Evolutionary conservation across 768 basidiomycete genomes (phyloP).

Genomic region (Phylloporus sp.): DNA sequence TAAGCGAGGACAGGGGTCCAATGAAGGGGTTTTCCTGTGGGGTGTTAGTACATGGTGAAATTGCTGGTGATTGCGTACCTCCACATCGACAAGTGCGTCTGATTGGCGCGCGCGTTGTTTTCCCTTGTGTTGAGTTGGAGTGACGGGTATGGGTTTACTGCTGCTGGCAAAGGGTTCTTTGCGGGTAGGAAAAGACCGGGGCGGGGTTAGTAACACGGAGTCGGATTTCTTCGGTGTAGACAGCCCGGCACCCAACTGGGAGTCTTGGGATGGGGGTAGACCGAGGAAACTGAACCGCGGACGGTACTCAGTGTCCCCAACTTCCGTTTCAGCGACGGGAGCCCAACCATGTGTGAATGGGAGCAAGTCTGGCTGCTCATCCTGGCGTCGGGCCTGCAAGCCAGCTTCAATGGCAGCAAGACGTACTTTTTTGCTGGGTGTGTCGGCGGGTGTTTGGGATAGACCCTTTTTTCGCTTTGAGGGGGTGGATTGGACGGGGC

Average conservation of each 20-base stretch:
- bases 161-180: background rate
- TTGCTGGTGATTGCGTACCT: too few species aligned
- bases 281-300: constrained; percentile 19
- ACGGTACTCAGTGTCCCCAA: background rate
- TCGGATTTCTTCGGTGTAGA: constrained; percentile 15
- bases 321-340: background rate
- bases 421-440: background rate
- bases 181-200: constrained; percentile 7
- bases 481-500: constrained; percentile 3
- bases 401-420: constrained; percentile 11
- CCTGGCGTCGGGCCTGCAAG: constrained; percentile 1
- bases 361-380: constrained; percentile 2
- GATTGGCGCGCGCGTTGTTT: constrained; percentile 23
- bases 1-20: background rate
- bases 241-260: background rate
- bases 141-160: constrained; percentile 11
- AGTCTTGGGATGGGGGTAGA: constrained; percentile 12
- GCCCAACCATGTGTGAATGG: constrained; percentile 14
- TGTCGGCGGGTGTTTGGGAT: background rate
- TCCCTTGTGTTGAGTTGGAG: constrained; percentile 24
- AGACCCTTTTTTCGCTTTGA: constrained; percentile 5
- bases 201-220: constrained; percentile 20
- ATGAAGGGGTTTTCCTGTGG: too few species aligned
- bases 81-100: too few species aligned
- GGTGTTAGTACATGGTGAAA: too few species aligned